Evolutionary conservation across 345 rosid genomes (phyloP), one percentile per base, ranked within the genome.

Genomic region (Hibiscus syriacus): DNA sequence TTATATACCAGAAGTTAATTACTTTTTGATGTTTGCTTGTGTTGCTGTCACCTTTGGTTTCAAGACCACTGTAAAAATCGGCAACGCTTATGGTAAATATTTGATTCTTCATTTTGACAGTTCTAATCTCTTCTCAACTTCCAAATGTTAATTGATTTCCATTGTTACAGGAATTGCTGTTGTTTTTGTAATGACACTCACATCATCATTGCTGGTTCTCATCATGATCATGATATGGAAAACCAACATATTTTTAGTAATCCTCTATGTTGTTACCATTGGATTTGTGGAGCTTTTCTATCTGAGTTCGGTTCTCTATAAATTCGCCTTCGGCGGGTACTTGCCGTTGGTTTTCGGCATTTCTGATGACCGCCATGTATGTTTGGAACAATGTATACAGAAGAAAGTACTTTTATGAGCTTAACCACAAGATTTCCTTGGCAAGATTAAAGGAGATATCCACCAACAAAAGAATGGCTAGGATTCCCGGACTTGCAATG

Each of bases 11-110:
- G 87, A 84, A 56, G 30, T 83, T 39, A 85, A 87, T 65, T 76
- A 74, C 54, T 46, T 84, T 1, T 77, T 87, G 4, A 87, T 83
- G 86, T 1, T 87, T 1, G 84, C 86, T 34, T 83, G 83, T 16
- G 59, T 83, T 0, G 79, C 70, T 0, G 81, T 83, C 66, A 87
- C 86, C 2, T 61, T 74, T 23, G 82, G 85, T n/a, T 81, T 85
- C 76, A 72, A 30, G 66, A 81, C 74, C 52, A 83, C 86, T 0
- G 54, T 22, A 22, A 72, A 74, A 55, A 81, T 85, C 8, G 83
- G 85, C 75, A 77, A 87, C 43, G 92, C 92, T 4, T 85, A 84
- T 41, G 92, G 92, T 85, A 79, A 76, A 11, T 25, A 25, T 3
- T 22, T 1, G 4, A 22, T 22, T 52, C 56, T 52, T 52, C 16